These are phyloP conservation scores for Polyporus tsugae DNA, from an alignment of 1,284 basidiomycete species.

Conservation along the genomic window DNA sequence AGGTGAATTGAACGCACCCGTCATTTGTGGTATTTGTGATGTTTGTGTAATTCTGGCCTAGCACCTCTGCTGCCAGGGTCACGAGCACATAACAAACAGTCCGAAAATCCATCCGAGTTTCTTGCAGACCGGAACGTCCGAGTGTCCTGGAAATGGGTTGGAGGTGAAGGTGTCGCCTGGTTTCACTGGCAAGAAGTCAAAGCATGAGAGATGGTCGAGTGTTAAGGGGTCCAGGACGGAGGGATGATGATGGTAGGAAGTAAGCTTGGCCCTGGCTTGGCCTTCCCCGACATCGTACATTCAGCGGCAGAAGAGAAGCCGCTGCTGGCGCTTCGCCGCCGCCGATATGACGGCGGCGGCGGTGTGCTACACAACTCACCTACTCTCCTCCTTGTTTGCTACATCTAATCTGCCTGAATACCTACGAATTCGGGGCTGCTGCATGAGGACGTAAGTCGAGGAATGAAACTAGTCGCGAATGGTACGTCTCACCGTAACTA, in stretches of 20 bases:
- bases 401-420: background rate
- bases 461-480: conserved; percentile 7
- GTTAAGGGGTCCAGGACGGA: background rate
- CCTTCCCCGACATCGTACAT: background rate
- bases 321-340: background rate
- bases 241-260: background rate
- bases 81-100: conserved; percentile 13
- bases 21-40: conserved; percentile 23
- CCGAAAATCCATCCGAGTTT: conserved; percentile 16
- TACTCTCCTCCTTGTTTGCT: background rate
- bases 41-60: conserved; percentile 20
- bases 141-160: background rate
- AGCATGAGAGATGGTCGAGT: background rate
- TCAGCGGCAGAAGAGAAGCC: background rate
- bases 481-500: background rate
- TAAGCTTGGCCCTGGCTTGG: background rate
- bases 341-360: background rate
- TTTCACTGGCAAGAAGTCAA: background rate
- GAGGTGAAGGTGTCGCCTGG: background rate
- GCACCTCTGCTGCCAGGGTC: conserved; percentile 4
- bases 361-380: background rate
- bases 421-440: background rate
- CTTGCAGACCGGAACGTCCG: background rate
- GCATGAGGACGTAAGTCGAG: background rate
- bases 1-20: conserved; percentile 22